Base-by-base conservation (phyloP, 202 grass and related monocot species). In the Musa balbisiana region DNA sequence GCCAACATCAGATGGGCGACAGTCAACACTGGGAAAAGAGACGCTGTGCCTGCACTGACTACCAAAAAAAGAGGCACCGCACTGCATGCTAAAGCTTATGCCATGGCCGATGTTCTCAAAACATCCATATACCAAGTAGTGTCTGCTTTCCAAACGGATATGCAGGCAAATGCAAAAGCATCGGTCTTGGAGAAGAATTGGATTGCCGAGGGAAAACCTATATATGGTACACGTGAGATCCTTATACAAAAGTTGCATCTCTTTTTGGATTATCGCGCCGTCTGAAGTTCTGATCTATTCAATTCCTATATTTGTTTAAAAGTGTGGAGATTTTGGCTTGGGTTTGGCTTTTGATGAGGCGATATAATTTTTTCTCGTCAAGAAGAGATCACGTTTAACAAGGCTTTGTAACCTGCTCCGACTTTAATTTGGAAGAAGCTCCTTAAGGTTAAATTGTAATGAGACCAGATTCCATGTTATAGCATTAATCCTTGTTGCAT, bases 121-220 rank as follows among this genome's bases (percentile, higher is more conserved):
- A 92, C 83, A 56, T 92, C 90, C 43, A 74, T 98, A 65, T 98
- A 98, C 87, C 87, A 91, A 73, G 86, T 98, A 66, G 74, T 91
- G 62, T 94, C 88, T 72, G 81, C 72, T 50, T 94, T 98, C 77
- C 19, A 84, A 9, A 78, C 79, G 78, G 95, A 98, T 78, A 84
- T 98, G 87, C 83, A 68, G 53, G 85, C 79, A 79, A 98, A 87
- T 94, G 83, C 83, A 68, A 94, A 92, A 75, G 75, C 87, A 51
- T 83, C 83, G 29, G 80, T 76, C 74, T 85, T 92, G 85, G 88
- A 94, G 76, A 98, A 89, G 81, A 87, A 94, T 76, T 98, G 95
- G 95, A 87, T 98, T 50, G 62, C 71, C 62, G 94, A 91, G 69
- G 88, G 83, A 66, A 98, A 94, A 65, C 88, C 95, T 25, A 52